These are phyloP conservation scores for Verticillium longisporum DNA, from an alignment of 2,329 filamentous ascomycete genomes.

Conservation along the genomic window DNA sequence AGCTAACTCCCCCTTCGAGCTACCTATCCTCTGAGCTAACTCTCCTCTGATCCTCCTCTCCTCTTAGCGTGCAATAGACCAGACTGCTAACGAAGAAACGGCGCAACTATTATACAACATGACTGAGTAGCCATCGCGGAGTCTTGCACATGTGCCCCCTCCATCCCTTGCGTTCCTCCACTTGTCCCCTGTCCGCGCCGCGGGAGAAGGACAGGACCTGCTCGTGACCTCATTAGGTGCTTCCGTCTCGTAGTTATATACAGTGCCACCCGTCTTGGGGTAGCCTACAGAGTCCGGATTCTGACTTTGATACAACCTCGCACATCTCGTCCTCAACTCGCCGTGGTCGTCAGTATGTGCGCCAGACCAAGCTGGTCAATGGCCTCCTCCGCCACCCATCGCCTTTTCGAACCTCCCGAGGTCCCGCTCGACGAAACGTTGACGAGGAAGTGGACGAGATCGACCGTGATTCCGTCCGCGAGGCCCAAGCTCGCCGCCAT, in stretches of 20 bases:
- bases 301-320: neutral
- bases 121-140: neutral
- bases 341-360: neutral
- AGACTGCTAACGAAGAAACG: neutral
- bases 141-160: neutral
- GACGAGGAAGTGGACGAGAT: slow-evolving; percentile 41
- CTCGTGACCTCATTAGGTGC: slow-evolving; percentile 1
- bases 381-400: neutral
- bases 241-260: neutral
- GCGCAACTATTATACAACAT: slow-evolving; percentile 1
- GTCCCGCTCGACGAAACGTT: slow-evolving; percentile 19
- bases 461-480: slow-evolving; percentile 37
- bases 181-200: neutral
- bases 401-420: neutral
- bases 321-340: neutral
- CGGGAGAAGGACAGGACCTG: neutral
- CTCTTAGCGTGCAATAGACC: neutral
- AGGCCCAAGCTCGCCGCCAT: slow-evolving; percentile 34
- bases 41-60: neutral
- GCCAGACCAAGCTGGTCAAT: neutral
- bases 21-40: neutral
- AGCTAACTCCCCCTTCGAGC: neutral
- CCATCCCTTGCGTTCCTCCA: neutral
- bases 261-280: neutral
- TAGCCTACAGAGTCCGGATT: neutral